These are phyloP conservation scores for Halenospora varia DNA, from an alignment of 495 filamentous ascomycete species.

Conservation along the genomic window DNA sequence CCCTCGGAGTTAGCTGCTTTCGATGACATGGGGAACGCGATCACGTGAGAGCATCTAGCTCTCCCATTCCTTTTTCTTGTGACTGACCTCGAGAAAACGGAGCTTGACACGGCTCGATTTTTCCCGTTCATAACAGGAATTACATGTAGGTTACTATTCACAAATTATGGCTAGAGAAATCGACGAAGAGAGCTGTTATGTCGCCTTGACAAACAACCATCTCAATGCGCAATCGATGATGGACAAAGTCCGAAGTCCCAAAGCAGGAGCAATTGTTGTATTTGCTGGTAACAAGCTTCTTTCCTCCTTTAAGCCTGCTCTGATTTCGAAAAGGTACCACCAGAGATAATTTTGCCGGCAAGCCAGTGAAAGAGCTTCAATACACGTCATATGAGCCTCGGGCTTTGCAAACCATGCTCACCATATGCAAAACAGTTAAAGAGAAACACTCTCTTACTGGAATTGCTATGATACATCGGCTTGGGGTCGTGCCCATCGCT, in stretches of 20 bases:
- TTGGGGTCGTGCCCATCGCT: constrained; percentile 78
- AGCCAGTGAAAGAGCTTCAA: constrained; percentile 69
- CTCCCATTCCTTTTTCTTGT: too few species aligned
- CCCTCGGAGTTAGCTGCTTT: too few species aligned
- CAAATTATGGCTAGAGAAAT: constrained; percentile 24
- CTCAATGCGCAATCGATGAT: constrained; percentile 60
- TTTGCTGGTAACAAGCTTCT: constrained; percentile 59
- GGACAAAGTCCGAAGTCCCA: constrained; percentile 65
- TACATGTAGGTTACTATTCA: neutral
- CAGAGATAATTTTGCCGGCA: constrained; percentile 72
- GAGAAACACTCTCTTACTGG: constrained; percentile 58
- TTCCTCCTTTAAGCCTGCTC: neutral
- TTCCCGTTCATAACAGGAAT: too few species aligned
- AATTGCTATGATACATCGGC: constrained; percentile 79
- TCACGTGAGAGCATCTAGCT: too few species aligned
- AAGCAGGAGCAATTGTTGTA: constrained; percentile 83
- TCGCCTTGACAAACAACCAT: constrained; percentile 57
- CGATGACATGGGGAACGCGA: too few species aligned
- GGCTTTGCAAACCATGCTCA: constrained; percentile 69
- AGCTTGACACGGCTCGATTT: too few species aligned
- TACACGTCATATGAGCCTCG: constrained; percentile 80
- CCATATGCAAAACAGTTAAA: constrained; percentile 58
- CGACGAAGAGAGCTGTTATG: constrained; percentile 41
- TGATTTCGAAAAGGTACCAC: constrained; percentile 65
- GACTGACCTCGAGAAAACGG: too few species aligned